These are phyloP conservation scores for Podaxis carcinomalis DNA, from an alignment of 768 basidiomycete genomes.

Conservation along the genomic window DNA sequence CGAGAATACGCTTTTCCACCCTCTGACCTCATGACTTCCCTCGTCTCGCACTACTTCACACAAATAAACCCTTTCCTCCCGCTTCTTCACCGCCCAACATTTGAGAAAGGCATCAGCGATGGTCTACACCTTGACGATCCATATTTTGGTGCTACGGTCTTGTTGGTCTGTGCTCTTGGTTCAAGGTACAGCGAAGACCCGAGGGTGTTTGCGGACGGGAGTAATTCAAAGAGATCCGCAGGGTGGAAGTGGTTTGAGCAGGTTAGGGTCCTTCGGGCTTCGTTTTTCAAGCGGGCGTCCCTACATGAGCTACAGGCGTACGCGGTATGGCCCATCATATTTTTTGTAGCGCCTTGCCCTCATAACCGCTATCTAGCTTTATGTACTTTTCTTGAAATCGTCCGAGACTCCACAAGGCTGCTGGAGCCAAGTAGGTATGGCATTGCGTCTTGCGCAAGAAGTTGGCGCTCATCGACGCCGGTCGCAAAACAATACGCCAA, in stretches of 20 bases:
- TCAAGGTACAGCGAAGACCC: conserved; percentile 58
- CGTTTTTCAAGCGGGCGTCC: conserved; percentile 52
- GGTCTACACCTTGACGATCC: conserved; percentile 47
- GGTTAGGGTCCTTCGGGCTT: conserved; percentile 57
- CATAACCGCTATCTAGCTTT: conserved; percentile 31
- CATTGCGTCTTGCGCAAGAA: conserved; percentile 71
- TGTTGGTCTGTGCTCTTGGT: conserved; percentile 67
- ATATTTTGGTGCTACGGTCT: conserved; percentile 45
- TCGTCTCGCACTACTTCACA: conserved; percentile 68
- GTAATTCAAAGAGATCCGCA: conserved; percentile 37
- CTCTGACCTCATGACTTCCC: conserved; percentile 42
- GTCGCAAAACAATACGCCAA: conserved; percentile 27
- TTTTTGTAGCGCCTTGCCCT: background rate
- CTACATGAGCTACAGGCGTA: conserved; percentile 71
- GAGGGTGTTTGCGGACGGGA: conserved; percentile 46
- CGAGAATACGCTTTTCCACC: conserved; percentile 44
- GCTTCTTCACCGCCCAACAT: conserved; percentile 70
- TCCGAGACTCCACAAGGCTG: conserved; percentile 45
- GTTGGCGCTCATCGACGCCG: conserved; percentile 61
- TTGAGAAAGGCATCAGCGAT: conserved; percentile 45
- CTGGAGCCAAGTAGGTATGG: conserved; percentile 65
- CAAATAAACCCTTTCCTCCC: conserved; percentile 53
- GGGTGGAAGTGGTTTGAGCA: conserved; percentile 70
- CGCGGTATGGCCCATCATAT: conserved; percentile 41
- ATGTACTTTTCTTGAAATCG: conserved; percentile 43